phyloP scores from a whole-genome alignment of 2,329 filamentous ascomycete genomes.

The Penicillium sp. region DNA sequence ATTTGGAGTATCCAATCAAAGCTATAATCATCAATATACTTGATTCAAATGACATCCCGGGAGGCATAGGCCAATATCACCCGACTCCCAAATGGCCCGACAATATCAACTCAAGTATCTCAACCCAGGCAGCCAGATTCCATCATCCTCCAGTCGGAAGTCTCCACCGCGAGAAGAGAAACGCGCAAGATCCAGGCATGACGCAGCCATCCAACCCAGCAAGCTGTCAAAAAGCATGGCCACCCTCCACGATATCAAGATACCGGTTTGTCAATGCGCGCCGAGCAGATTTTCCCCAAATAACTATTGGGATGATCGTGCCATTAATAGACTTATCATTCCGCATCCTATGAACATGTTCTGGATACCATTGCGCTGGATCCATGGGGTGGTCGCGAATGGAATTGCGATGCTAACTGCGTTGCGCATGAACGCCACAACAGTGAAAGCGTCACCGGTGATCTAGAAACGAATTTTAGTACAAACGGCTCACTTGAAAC shows the following conservation, averaged over 20 bases:
- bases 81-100: background rate
- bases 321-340: constrained; percentile 25
- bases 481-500: background rate
- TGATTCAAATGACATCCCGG: background rate
- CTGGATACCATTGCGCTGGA: constrained; percentile 22
- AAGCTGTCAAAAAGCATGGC: background rate
- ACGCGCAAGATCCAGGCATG: too few relatives aligned
- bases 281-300: constrained; percentile 26
- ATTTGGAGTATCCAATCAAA: background rate
- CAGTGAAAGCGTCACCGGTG: constrained; percentile 32
- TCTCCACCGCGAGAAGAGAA: too few relatives aligned
- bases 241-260: constrained; percentile 13
- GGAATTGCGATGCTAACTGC: constrained; percentile 33
- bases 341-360: constrained; percentile 32
- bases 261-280: constrained; percentile 14
- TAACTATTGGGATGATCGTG: constrained; percentile 23
- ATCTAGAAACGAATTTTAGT: constrained; percentile 11
- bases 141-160: background rate
- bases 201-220: background rate
- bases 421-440: constrained; percentile 35
- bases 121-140: background rate
- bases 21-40: too few relatives aligned
- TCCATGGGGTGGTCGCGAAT: constrained; percentile 34
- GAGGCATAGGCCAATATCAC: background rate
- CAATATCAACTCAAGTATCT: background rate